Conservation (phyloP, 2,329 filamentous ascomycete species). For the Diaporthe batatas region DNA sequence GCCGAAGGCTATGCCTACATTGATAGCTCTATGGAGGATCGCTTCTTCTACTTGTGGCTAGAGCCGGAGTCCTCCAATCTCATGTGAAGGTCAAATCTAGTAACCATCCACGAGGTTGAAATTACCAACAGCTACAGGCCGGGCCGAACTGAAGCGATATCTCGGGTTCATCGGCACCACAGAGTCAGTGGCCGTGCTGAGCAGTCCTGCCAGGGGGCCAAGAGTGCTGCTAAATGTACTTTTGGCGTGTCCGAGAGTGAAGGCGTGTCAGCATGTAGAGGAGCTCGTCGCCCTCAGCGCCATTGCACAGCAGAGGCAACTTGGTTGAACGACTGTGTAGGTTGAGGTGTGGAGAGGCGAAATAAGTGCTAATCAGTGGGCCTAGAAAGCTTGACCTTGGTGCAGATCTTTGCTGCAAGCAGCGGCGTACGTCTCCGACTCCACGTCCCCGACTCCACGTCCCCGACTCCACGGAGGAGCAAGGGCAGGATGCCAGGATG, state of each 20-base stretch:
- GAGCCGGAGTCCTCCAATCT: neutral
- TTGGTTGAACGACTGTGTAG: neutral
- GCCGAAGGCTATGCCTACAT: no score
- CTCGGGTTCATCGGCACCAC: neutral
- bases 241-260: neutral
- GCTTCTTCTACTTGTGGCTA: neutral
- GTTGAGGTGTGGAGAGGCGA: neutral
- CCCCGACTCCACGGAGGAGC: neutral
- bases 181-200: neutral
- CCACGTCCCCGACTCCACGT: no score
- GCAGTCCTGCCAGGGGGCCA: neutral
- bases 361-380: neutral
- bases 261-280: neutral
- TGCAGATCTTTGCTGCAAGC: constrained; percentile 17
- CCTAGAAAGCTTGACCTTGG: neutral
- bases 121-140: neutral
- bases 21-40: neutral
- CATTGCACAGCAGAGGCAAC: neutral
- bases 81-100: neutral
- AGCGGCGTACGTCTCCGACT: neutral
- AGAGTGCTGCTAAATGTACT: no score
- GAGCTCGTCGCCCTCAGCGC: neutral
- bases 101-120: neutral
- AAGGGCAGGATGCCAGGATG: neutral
- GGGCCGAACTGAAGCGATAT: neutral